Evolutionary conservation across 371 early-diverging fungal species (phyloP), one percentile per base, ranked within the genome.

Genomic region (Blakeslea trispora): DNA sequence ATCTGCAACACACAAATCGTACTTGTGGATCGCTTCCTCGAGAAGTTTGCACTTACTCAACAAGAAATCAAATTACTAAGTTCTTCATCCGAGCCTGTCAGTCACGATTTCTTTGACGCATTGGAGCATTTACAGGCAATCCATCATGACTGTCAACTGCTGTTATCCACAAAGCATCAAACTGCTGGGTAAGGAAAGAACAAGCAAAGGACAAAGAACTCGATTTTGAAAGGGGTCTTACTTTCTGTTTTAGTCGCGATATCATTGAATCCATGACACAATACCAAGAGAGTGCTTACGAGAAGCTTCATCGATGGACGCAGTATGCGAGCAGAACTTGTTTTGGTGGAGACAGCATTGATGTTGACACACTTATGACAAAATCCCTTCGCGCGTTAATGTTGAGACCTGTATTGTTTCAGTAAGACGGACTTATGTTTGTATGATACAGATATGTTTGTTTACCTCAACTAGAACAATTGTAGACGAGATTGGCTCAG

Each of bases 271-370:
- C 80, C 1, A 82, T 91, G 81, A 69, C 85, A 9, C 52, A 71
- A 3, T 81, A 82, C 53, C 90, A 91, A 62, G 91, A 89, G 50
- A 77, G 74, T 3, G 92, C 93, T 0, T 93, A 83, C 59, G 86
- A 87, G 7, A 89, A 83, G 37, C 64, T 95, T 28, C 87, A 87
- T 61, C 72, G 86, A 32, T 95, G 95, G 95, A 86, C 86, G 19
- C 89, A 88, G 53, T 66, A 66, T 28, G 87, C 89, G 56, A 86
- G 89, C 55, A 82, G 91, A 43, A 57, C 65, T 11, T 74, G 79
- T 0, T 79, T 95, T 69, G 81, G 81, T 40, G 71, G 82, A 15
- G 93, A 91, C 24, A 73, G 83, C 49, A 87, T 92, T 44, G 93
- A 92, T 42, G 79, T 92, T 11, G 82, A 86, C 18, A 67, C 72